A percentile compares a stretch with the other conserved stretches of the same genome.
phyloP scores from a whole-genome alignment of 441 rosid species.

The Mallotus repandus region DNA sequence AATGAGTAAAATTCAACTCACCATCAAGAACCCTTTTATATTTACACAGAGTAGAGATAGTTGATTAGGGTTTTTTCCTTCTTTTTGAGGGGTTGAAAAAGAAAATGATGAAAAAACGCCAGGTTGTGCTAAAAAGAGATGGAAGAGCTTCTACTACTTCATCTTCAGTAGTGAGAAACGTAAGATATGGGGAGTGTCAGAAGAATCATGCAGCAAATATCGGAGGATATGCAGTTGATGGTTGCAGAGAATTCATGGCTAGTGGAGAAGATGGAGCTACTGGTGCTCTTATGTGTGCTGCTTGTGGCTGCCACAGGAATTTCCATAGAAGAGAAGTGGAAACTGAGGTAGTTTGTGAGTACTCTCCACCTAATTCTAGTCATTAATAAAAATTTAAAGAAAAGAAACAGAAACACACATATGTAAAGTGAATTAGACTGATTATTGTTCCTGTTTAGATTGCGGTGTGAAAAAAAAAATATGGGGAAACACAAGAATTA shows the following conservation, averaged over 20 bases:
- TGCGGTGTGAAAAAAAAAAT: neutral
- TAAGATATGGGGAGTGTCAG: constrained; percentile 81
- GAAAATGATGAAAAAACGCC: constrained; percentile 71
- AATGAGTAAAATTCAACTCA: constrained; percentile 5
- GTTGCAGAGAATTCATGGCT: constrained; percentile 93
- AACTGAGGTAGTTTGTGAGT: constrained; percentile 83
- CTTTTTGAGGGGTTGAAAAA: neutral
- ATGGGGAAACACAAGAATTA: constrained; percentile 1
- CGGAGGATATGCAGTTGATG: constrained; percentile 90
- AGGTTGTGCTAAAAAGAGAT: constrained; percentile 53
- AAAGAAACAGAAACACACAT: neutral
- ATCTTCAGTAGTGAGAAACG: constrained; percentile 45
- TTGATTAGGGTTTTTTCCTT: constrained; percentile 30
- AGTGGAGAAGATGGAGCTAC: constrained; percentile 53
- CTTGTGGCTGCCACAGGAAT: constrained; percentile 89
- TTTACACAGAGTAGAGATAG: neutral
- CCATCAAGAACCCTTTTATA: neutral
- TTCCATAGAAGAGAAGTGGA: constrained; percentile 71
- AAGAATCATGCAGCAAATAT: constrained; percentile 83
- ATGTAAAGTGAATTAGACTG: constrained; percentile 7
- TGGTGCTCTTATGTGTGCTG: constrained; percentile 68
- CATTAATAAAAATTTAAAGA: constrained; percentile 13
- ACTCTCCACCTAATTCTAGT: constrained; percentile 57
- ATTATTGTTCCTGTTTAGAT: constrained; percentile 5
- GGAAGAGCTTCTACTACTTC: constrained; percentile 43